Conservation (phyloP, 2,329 filamentous ascomycete genomes). For the Lachnellula subtilissima region DNA sequence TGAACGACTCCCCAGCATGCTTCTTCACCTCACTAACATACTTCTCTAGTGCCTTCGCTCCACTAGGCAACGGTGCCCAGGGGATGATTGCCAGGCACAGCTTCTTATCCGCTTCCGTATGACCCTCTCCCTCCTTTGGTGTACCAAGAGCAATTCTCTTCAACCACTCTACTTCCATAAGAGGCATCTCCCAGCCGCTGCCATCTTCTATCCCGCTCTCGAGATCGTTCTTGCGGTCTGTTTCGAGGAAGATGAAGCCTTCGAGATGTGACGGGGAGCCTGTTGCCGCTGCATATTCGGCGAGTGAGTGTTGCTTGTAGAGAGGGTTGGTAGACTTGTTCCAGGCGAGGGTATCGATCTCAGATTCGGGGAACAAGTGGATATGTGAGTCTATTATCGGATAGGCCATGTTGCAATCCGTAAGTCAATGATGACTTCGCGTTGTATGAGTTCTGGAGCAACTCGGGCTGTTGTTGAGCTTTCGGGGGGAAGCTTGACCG, state of each 20-base stretch:
- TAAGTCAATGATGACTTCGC: neutral
- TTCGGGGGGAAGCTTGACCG: neutral
- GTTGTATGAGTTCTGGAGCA: neutral
- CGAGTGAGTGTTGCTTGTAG: slow-evolving; percentile 26
- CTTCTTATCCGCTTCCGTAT: slow-evolving; percentile 44
- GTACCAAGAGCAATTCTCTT: slow-evolving; percentile 59
- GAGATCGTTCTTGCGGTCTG: slow-evolving; percentile 65
- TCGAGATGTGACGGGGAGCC: slow-evolving; percentile 40
- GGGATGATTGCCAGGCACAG: slow-evolving; percentile 68
- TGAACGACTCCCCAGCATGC: slow-evolving; percentile 57
- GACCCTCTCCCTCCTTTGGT: slow-evolving; percentile 53
- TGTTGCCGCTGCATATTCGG: slow-evolving; percentile 28
- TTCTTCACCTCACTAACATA: slow-evolving; percentile 62
- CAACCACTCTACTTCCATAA: slow-evolving; percentile 68
- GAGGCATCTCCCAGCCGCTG: slow-evolving; percentile 60
- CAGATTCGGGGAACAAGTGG: slow-evolving; percentile 73
- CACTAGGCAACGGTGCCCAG: slow-evolving; percentile 78
- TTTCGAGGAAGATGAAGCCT: slow-evolving; percentile 80
- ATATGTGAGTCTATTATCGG: slow-evolving; percentile 86
- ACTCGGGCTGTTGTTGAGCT: neutral
- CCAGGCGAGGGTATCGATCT: slow-evolving; percentile 67
- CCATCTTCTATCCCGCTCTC: slow-evolving; percentile 41
- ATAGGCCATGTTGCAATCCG: slow-evolving; percentile 28
- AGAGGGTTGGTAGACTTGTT: slow-evolving; percentile 53
- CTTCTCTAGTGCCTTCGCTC: slow-evolving; percentile 51